Conservation (phyloP, 2,329 filamentous ascomycete genomes). For the Cytospora schulzeri region DNA sequence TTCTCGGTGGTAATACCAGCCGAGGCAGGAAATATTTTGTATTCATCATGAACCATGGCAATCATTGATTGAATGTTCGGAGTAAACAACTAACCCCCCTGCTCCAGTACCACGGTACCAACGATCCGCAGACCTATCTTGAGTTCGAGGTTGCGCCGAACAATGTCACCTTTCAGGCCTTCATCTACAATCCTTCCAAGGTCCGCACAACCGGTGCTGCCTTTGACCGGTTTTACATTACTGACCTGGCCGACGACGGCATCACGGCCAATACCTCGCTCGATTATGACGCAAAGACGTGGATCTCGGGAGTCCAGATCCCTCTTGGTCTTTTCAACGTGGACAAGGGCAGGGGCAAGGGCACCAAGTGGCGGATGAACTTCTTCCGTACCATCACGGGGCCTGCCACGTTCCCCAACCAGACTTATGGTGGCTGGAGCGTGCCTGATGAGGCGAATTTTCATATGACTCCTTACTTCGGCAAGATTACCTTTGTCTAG, state of each 20-base stretch:
- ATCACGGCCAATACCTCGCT: constrained; percentile 44
- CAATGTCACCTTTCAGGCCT: constrained; percentile 54
- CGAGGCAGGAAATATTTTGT: no score
- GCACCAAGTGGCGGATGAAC: constrained; percentile 54
- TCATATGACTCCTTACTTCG: constrained; percentile 51
- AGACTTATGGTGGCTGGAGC: constrained; percentile 49
- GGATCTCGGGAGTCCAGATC: constrained; percentile 45
- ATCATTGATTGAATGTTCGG: no score
- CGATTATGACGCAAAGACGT: constrained; percentile 40
- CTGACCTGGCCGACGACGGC: constrained; percentile 44
- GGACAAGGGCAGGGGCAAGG: constrained; percentile 43
- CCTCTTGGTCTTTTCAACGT: constrained; percentile 55
- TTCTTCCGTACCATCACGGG: constrained; percentile 52
- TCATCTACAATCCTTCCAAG: constrained; percentile 54
- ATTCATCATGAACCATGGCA: no score
- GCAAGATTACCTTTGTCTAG: constrained; percentile 44
- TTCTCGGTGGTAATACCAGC: no score
- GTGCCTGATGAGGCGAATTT: constrained; percentile 49
- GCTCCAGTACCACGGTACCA: constrained; percentile 41
- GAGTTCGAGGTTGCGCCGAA: constrained; percentile 55
- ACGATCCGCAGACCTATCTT: constrained; percentile 51
- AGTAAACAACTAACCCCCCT: not conserved
- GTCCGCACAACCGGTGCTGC: constrained; percentile 43
- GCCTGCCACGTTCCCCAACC: constrained; percentile 46
- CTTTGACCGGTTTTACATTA: constrained; percentile 48